A percentile compares a stretch with the other conserved stretches of the same genome.
Conservation (phyloP, 2,329 filamentous ascomycete species). For the Exophiala phaeomuriformis region DNA sequence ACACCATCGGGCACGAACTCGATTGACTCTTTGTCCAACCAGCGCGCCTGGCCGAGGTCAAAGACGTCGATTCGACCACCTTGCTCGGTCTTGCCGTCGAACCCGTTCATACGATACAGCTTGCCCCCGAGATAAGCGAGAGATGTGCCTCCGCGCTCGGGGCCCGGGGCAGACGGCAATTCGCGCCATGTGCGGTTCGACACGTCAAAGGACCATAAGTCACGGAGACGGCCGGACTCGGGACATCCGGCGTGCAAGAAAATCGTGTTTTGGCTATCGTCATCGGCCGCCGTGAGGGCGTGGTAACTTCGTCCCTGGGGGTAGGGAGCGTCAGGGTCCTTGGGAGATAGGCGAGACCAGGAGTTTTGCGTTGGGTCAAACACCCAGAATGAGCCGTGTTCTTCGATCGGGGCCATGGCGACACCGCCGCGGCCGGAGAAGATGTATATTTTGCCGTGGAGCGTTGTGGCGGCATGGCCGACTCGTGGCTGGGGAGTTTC, state of each 20-base stretch:
- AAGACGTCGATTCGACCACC: slow-evolving; percentile 65
- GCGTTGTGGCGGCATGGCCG: slow-evolving; percentile 62
- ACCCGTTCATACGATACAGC: slow-evolving; percentile 74
- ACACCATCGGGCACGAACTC: slow-evolving; percentile 23
- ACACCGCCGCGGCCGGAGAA: slow-evolving; percentile 71
- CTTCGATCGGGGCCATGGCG: slow-evolving; percentile 64
- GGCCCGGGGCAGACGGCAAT: slow-evolving; percentile 59
- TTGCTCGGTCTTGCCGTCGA: slow-evolving; percentile 61
- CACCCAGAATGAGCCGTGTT: slow-evolving; percentile 67
- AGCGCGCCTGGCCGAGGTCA: slow-evolving; percentile 30
- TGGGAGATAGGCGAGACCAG: slow-evolving; percentile 61
- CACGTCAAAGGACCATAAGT: slow-evolving; percentile 74
- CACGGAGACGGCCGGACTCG: slow-evolving; percentile 54
- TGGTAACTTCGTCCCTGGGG: slow-evolving; percentile 68
- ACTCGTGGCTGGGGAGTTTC: slow-evolving; percentile 57
- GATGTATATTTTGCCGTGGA: slow-evolving; percentile 65
- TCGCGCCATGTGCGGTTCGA: slow-evolving; percentile 58
- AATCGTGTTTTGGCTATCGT: slow-evolving; percentile 59
- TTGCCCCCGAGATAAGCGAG: slow-evolving; percentile 58
- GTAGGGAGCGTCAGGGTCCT: slow-evolving; percentile 38
- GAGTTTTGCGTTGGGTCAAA: slow-evolving; percentile 58
- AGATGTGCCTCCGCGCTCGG: slow-evolving; percentile 58
- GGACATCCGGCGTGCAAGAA: slow-evolving; percentile 72
- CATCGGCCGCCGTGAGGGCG: slow-evolving; percentile 41
- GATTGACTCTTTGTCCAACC: slow-evolving; percentile 33